Percentiles rank a stretch among this genome's conserved stretches.
These are phyloP conservation scores for Capsicum baccatum DNA, from an alignment of 257 asterid genomes.

Conservation along the genomic window DNA sequence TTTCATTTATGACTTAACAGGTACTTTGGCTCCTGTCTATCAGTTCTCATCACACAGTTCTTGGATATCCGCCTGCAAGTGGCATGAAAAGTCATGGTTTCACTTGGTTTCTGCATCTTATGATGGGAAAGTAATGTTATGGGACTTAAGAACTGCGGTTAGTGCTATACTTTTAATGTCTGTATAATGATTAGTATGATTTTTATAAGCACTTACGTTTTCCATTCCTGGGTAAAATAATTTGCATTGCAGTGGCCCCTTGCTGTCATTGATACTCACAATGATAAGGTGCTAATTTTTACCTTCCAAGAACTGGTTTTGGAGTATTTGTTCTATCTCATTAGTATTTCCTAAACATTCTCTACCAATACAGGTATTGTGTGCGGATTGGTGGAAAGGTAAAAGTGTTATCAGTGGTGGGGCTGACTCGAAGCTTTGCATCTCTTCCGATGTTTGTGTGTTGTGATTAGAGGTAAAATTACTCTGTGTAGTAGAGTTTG, in stretches of 20 bases:
- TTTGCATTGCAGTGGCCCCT: constrained; percentile 83
- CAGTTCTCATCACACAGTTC: constrained; percentile 86
- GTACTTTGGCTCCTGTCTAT: constrained; percentile 74
- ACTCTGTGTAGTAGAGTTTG: background rate
- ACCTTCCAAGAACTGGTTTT: background rate
- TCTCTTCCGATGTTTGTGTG: constrained; percentile 72
- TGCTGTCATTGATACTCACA: constrained; percentile 74
- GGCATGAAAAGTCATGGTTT: constrained; percentile 89
- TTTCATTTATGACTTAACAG: constrained; percentile 43
- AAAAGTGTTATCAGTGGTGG: constrained; percentile 88
- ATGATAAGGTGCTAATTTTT: constrained; percentile 73
- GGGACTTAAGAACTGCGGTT: constrained; percentile 99
- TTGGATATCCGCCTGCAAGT: constrained; percentile 96
- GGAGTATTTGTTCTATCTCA: background rate
- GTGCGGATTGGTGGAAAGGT: constrained; percentile 93
- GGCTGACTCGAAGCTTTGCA: constrained; percentile 81
- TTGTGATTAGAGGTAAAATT: constrained; percentile 43
- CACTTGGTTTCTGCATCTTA: constrained; percentile 90
- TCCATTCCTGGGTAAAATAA: constrained; percentile 29
- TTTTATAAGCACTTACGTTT: constrained; percentile 21
- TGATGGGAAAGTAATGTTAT: constrained; percentile 96
- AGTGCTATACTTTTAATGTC: constrained; percentile 29
- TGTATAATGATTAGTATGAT: background rate
- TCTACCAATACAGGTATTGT: constrained; percentile 62
- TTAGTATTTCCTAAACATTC: background rate